Evolutionary conservation across 2,329 filamentous ascomycete species (phyloP).

Genomic region (Monosporascus sp.): DNA sequence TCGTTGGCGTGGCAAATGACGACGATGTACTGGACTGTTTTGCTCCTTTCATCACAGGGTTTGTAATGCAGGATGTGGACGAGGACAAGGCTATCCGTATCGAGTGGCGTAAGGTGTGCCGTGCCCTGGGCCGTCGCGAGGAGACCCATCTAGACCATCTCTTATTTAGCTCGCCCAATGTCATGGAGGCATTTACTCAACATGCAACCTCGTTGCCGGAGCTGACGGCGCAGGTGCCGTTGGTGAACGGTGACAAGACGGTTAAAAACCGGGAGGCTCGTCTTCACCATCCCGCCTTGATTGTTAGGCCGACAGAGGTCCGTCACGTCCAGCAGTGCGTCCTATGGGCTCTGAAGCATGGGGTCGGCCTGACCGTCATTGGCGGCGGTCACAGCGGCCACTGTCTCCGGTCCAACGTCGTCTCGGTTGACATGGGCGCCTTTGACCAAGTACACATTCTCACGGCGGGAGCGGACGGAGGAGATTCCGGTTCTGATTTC

Average conservation of each 20-base stretch:
- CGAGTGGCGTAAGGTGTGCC: slow-evolving; percentile 49
- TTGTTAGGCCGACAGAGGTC: slow-evolving; percentile 41
- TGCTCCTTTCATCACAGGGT: slow-evolving; percentile 46
- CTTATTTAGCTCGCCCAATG: slow-evolving; percentile 41
- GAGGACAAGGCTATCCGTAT: slow-evolving; percentile 25
- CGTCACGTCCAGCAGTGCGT: slow-evolving; percentile 50
- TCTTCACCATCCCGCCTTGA: slow-evolving; percentile 34
- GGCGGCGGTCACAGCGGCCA: slow-evolving; percentile 57
- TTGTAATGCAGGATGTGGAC: slow-evolving; percentile 26
- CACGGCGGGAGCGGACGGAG: slow-evolving; percentile 11
- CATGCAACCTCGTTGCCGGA: slow-evolving; percentile 39
- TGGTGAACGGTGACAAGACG: slow-evolving; percentile 15
- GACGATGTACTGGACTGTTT: slow-evolving; percentile 45
- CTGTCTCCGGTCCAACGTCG: slow-evolving; percentile 46
- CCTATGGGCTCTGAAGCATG: slow-evolving; percentile 47
- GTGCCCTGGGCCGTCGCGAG: slow-evolving; percentile 36
- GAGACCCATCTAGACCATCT: slow-evolving; percentile 33
- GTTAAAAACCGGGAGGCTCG: slow-evolving; percentile 51
- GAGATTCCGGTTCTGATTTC: slow-evolving; percentile 11
- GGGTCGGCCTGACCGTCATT: slow-evolving; percentile 42
- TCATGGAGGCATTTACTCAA: slow-evolving; percentile 46
- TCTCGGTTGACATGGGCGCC: slow-evolving; percentile 53
- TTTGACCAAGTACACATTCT: slow-evolving; percentile 47
- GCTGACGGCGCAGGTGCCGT: slow-evolving; percentile 37
- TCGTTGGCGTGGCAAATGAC: slow-evolving; percentile 37